Base-by-base conservation (phyloP, 2,329 filamentous ascomycete species). In the Colletotrichum sp. region DNA sequence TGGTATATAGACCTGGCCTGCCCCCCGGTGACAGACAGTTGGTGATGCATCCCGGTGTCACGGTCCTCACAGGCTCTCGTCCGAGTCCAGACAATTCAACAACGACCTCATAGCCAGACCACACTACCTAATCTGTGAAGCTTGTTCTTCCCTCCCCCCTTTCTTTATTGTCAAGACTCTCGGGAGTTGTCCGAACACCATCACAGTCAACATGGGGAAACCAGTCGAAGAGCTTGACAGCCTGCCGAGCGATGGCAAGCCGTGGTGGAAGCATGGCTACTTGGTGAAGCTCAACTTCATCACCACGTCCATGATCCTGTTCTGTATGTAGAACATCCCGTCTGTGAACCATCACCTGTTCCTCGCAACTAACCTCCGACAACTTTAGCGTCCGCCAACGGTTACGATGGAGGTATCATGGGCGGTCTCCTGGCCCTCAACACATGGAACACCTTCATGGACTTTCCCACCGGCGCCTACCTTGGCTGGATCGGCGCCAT, bases 401-500 rank as follows among this genome's bases (percentile, higher is more conserved):
- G 84, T 0, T 85, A 84, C 69, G 84, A 85, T 32, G 83, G 82
- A 24, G 86, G 85, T 2, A 82, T 88, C 75, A 86, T 87, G 85
- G 88, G 88, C 75, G 87, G 86, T 13, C 81, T 88, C 0, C 86
- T 88, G 69, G 83, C 86, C 10, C 81, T 87, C 0, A 76, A 81
- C 0, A 80, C 84, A 75, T 89, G 87, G 87, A 82, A 84, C 69
- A 71, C 77, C 2, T 87, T 87, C 72, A 87, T 89, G 67, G 80
- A 81, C 30, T 79, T 85, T 49, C 86, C 86, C 2, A 57, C 77
- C 16, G 85, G 83, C 5, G 80, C 83, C n/a, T 78, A 82, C 18
- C 81, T 87, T 1, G 86, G 85, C 36, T 79, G 84, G 8, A 81
- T 87, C 60, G 85, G 83, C 49, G 82, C 85, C 7, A 85, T 82